Base-by-base conservation (phyloP, 2,329 filamentous ascomycete species). In the Colletotrichum somersetense region DNA sequence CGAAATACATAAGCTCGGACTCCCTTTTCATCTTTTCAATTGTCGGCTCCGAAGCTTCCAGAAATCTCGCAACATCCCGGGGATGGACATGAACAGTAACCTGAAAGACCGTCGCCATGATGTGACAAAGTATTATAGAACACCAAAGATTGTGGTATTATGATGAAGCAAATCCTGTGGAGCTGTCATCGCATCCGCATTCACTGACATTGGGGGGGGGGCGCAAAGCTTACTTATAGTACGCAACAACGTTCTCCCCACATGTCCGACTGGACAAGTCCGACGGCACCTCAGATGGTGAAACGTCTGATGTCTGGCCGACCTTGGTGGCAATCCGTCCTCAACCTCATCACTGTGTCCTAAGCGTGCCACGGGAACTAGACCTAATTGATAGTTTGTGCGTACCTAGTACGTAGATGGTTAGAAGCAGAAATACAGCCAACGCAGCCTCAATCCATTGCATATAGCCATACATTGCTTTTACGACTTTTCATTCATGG, bases 251-350 rank as follows among this genome's bases (percentile, higher is more conserved):
- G 48, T n/a, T 62, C 57, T n/a, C 68, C 33, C 64, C 68, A 57
- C 42, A 38, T 23, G 50, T 67, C 64, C 68, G 68, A 68, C 35
- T 40, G 57, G 64, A 33, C 38, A 26, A 42, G 23, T 46, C 56
- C 50, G 38, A 16, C 42, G 26, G 48, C n/a, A 42, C 57, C 40
- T 50, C 68, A 56, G 55, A 66, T 35, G 50, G 30, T 71, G 68
- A 71, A 71, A 71, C 68, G 30, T 71, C 64, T 52, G 64, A 68
- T 68, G 68, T 71, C 64, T 67, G 64, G 44, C 63, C 52, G 7
- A 14, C 18, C 2, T 2, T 30, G 18, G 33, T 20, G n/a, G 38
- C 40, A 46, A 16, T 23, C 57, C 20, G 53, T 16, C 16, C n/a
- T 26, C 23, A 53, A 59, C 33, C 6, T 44, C 44, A 40, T 26